phyloP scores from a whole-genome alignment of 2,329 filamentous ascomycete genomes.

The Trichoderma gracile region DNA sequence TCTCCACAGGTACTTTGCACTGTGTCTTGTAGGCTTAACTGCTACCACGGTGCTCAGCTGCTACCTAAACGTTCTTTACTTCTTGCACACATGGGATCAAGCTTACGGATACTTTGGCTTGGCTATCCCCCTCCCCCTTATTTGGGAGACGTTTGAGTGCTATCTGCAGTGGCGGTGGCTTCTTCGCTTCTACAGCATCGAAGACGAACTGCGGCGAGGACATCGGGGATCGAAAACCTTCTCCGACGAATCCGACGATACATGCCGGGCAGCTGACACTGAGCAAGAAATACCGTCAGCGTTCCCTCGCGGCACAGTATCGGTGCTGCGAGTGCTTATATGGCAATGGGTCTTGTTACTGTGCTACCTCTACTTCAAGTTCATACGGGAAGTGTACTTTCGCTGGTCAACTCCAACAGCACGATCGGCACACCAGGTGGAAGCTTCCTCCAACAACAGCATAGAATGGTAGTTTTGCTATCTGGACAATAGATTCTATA shows the following conservation, averaged over 20 bases:
- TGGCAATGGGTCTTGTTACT: neutral
- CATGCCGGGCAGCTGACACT: too few species aligned
- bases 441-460: neutral
- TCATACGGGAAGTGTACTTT: neutral
- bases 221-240: neutral
- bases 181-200: slow-evolving; percentile 9
- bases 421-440: too few species aligned
- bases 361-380: neutral
- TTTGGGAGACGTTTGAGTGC: slow-evolving; percentile 13
- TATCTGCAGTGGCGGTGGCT: slow-evolving; percentile 18
- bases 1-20: neutral
- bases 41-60: slow-evolving; percentile 6
- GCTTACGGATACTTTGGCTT: slow-evolving; percentile 15
- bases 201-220: neutral
- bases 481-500: neutral
- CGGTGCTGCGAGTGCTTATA: neutral
- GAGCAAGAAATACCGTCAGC: neutral
- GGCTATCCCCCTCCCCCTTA: neutral
- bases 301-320: neutral
- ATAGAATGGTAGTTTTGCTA: neutral
- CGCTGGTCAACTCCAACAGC: neutral
- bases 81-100: slow-evolving; percentile 4
- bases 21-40: slow-evolving; percentile 1
- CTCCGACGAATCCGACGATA: neutral
- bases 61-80: slow-evolving; percentile 17